Conservation (phyloP, 2,329 filamentous ascomycete species). For the Dothideomycetes sp. region DNA sequence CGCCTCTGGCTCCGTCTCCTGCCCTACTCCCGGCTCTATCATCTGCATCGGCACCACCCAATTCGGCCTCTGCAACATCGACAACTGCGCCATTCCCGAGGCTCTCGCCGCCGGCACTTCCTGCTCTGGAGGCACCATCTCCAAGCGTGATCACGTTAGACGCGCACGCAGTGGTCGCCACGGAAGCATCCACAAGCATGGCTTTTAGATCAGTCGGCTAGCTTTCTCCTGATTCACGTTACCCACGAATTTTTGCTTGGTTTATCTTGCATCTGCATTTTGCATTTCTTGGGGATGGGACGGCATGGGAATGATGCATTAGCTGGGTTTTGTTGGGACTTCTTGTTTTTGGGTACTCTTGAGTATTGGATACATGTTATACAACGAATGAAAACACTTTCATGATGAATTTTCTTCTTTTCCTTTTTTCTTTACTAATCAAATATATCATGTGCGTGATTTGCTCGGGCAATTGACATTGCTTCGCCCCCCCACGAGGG, state of each 20-base stretch:
- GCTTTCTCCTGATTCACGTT: too few relatives aligned
- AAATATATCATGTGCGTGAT: too few relatives aligned
- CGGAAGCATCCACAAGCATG: slow-evolving; percentile 7
- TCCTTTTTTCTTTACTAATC: too few relatives aligned
- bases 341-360: neutral
- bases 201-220: neutral
- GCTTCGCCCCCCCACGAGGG: too few relatives aligned
- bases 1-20: slow-evolving; percentile 19
- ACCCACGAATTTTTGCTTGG: too few relatives aligned
- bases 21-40: slow-evolving; percentile 28
- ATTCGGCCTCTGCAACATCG: slow-evolving; percentile 34
- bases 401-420: too few relatives aligned
- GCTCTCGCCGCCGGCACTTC: slow-evolving; percentile 29
- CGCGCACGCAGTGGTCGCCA: slow-evolving; percentile 11
- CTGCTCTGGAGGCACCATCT: slow-evolving; percentile 27
- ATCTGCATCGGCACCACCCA: slow-evolving; percentile 31
- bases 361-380: too few relatives aligned
- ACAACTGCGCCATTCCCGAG: slow-evolving; percentile 28
- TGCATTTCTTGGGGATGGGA: too few relatives aligned
- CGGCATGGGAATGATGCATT: too few relatives aligned
- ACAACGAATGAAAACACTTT: too few relatives aligned
- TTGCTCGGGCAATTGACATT: too few relatives aligned
- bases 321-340: neutral
- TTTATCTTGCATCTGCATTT: neutral
- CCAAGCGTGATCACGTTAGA: slow-evolving; percentile 11